Evolutionary conservation across 768 basidiomycete genomes (phyloP).

Genomic region (Fibroporia radiculosa): DNA sequence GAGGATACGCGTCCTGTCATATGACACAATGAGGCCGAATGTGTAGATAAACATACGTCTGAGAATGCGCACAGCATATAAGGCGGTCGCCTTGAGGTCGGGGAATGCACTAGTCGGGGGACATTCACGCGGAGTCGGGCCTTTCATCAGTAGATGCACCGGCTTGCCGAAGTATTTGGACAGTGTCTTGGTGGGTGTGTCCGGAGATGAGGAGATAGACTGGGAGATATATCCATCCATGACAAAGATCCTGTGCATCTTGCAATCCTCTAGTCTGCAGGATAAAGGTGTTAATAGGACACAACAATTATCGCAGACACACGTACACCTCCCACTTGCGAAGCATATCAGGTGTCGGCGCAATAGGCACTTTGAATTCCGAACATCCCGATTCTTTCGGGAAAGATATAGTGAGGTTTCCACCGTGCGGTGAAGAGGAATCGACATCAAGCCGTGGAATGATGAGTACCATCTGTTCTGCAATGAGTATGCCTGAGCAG

Average conservation of each 20-base stretch:
- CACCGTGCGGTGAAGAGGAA: constrained; percentile 35
- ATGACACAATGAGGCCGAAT: not conserved
- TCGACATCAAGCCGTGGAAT: constrained; percentile 46
- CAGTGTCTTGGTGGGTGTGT: constrained; percentile 45
- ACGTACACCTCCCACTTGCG: constrained; percentile 51
- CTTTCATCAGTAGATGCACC: constrained; percentile 64
- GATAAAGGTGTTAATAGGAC: not conserved
- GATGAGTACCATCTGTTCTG: constrained; percentile 59
- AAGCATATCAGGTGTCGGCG: constrained; percentile 42
- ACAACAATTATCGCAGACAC: not conserved
- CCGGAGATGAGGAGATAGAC: constrained; percentile 25
- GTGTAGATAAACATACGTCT: not conserved
- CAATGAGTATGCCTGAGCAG: not conserved
- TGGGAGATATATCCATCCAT: constrained; percentile 65
- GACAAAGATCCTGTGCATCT: not conserved
- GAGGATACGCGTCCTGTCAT: constrained; percentile 61
- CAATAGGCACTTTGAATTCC: constrained; percentile 51
- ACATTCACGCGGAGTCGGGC: constrained; percentile 43
- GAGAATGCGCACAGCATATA: too few species aligned
- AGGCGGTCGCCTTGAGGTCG: constrained; percentile 43
- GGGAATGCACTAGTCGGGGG: constrained; percentile 49
- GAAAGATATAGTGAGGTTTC: constrained; percentile 47
- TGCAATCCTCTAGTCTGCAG: not conserved
- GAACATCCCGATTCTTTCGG: constrained; percentile 51
- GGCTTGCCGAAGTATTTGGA: constrained; percentile 54